Evolutionary conservation across 306 rosid genomes (phyloP).

Genomic region (Neltuma alba): DNA sequence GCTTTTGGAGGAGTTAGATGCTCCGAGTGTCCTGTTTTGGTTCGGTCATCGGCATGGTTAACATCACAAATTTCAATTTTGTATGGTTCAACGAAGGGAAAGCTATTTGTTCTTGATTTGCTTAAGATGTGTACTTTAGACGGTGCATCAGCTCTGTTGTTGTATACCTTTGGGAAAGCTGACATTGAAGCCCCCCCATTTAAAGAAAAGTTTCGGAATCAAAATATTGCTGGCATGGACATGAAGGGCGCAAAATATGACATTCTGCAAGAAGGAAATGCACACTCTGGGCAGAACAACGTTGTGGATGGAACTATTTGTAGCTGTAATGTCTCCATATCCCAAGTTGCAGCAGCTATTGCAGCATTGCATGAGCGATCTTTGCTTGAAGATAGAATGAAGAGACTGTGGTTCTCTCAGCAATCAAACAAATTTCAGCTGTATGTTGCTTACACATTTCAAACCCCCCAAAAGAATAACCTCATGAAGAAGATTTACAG

Average conservation of each 20-base stretch:
- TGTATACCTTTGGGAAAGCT: slow-evolving; percentile 47
- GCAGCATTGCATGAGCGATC: slow-evolving; percentile 83
- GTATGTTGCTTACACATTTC: slow-evolving; percentile 39
- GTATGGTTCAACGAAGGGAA: slow-evolving; percentile 68
- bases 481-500: too few species aligned
- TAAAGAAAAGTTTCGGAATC: slow-evolving; percentile 27
- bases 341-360: slow-evolving; percentile 79
- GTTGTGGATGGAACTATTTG: slow-evolving; percentile 25
- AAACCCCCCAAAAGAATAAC: neutral
- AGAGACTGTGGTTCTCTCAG: slow-evolving; percentile 52
- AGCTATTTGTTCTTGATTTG: slow-evolving; percentile 52
- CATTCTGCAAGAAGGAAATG: slow-evolving; percentile 20
- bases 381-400: slow-evolving; percentile 64
- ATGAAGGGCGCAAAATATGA: slow-evolving; percentile 11
- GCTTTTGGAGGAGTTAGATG: slow-evolving; percentile 2
- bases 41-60: slow-evolving; percentile 64
- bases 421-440: slow-evolving; percentile 56
- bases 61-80: slow-evolving; percentile 67
- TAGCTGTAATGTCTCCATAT: slow-evolving; percentile 43
- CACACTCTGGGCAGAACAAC: slow-evolving; percentile 11
- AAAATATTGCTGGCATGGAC: slow-evolving; percentile 19
- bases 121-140: slow-evolving; percentile 55
- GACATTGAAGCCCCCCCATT: slow-evolving; percentile 28
- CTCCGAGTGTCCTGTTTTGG: slow-evolving; percentile 58
- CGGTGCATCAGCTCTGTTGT: slow-evolving; percentile 50